Percentiles rank a stretch among this genome's conserved stretches.
These are phyloP conservation scores for Lolium rigidum DNA, from an alignment of 176 grass and related monocot species.

Conservation along the genomic window DNA sequence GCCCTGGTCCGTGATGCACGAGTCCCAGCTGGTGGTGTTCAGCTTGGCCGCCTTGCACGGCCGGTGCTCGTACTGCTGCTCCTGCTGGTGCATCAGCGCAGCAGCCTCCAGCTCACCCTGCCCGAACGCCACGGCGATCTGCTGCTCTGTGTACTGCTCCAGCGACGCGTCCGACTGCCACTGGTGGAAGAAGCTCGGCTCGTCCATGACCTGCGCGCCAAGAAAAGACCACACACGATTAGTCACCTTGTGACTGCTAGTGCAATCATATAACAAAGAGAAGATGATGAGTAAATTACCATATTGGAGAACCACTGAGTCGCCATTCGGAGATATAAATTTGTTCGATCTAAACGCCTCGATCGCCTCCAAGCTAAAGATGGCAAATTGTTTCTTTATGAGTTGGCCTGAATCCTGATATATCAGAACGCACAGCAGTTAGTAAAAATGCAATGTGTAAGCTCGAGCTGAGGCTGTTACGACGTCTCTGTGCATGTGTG, in stretches of 20 bases:
- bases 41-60: conserved; percentile 60
- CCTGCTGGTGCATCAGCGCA: conserved; percentile 32
- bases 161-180: conserved; percentile 75
- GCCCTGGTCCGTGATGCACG: conserved; percentile 89
- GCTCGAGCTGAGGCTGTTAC: conserved; percentile 13
- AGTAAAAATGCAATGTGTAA: conserved; percentile 2
- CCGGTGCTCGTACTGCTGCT: conserved; percentile 44
- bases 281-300: conserved; percentile 45
- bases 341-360: background rate
- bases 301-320: conserved; percentile 82
- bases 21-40: conserved; percentile 78
- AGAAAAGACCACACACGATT: background rate
- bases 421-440: background rate
- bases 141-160: conserved; percentile 75
- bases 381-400: background rate
- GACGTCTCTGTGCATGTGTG: background rate
- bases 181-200: conserved; percentile 85
- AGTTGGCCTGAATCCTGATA: conserved; percentile 39
- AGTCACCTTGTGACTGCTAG: background rate
- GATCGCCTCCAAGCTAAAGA: background rate
- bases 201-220: conserved; percentile 71
- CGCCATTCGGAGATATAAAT: conserved; percentile 50
- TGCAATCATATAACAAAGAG: background rate
- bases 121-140: conserved; percentile 73
- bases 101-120: conserved; percentile 49